Evolutionary conservation across 139 green algal genomes (phyloP).

Genomic region (Asterochloris sp.): DNA sequence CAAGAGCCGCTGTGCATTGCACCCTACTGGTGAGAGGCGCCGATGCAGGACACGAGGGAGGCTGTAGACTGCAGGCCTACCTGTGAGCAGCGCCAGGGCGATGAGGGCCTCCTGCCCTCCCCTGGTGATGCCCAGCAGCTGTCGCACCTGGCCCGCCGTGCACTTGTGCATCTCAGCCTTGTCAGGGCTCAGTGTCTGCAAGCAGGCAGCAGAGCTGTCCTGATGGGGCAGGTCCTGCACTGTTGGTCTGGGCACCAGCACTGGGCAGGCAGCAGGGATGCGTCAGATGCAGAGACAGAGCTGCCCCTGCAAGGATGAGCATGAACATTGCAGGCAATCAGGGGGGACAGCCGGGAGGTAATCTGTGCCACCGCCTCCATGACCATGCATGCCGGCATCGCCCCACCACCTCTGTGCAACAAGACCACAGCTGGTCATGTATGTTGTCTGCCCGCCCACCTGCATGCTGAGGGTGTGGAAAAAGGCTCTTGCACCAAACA

Average conservation of each 20-base stretch:
- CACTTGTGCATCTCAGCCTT: slow-evolving; percentile 22
- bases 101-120: slow-evolving; percentile 24
- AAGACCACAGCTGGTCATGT: no score
- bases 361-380: no score
- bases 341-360: neutral
- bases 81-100: slow-evolving; percentile 29
- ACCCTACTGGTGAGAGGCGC: no score
- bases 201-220: neutral
- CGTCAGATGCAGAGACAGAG: neutral
- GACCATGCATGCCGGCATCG: no score
- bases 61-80: neutral
- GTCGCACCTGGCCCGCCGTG: slow-evolving; percentile 13
- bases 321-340: neutral
- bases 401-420: no score
- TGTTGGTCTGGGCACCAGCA: neutral
- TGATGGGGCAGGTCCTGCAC: neutral
- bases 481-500: neutral
- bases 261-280: neutral
- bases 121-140: slow-evolving; percentile 18
- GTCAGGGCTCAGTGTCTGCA: slow-evolving; percentile 15
- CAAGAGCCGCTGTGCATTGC: no score
- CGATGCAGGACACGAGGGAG: no score
- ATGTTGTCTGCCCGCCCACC: no score
- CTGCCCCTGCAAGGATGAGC: neutral
- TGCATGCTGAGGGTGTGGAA: neutral